Evolutionary conservation across 306 rosid species (phyloP), one percentile per base, ranked within the genome.

Genomic region (Pterocarpus macrocarpus): DNA sequence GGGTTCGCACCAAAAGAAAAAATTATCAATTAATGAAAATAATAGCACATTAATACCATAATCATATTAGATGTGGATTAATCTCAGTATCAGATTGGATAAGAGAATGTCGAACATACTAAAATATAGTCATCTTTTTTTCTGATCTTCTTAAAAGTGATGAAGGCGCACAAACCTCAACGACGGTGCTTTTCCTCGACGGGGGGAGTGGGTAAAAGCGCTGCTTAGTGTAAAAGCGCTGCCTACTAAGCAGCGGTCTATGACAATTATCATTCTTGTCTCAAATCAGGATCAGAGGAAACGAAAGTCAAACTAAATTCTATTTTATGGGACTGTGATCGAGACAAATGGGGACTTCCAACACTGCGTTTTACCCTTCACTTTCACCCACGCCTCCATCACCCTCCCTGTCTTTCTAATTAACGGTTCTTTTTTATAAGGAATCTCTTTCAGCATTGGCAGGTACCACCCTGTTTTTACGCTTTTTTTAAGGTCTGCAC

Each of bases 281-380:
- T 64, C 38, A 45, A 81, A 65, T 81, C 55, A 84, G 77, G 70
- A 83, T 83, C 77, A 81, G 83, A 8, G 64, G 0, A 30, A 28
- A 5, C n/a, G 57, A 81, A 89, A 89, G 93, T 91, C 93, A 91
- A 89, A 82, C 44, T 71, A 28, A 45, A 50, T 13, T 50, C 17
- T 50, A 12, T 50, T 50, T 5, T 50, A 50, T 50, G 57, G 17
- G n/a, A 12, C 13, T 22, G 3, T 75, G 81, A 75, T 69, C 50
- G 39, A 13, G 53, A 73, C 82, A 68, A 68, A 16, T n/a, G 1
- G 5, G 5, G 13, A 6, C 22, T 74, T 77, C 44, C 52, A 49
- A 41, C 62, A 53, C 57, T 71, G 14, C 22, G 1, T 38, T 17
- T 71, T 53, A 33, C 50, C 71, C 55, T 73, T 78, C 11, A 62